Base-by-base conservation (phyloP, 179 eudicot genomes). In the Pouteria campechiana region DNA sequence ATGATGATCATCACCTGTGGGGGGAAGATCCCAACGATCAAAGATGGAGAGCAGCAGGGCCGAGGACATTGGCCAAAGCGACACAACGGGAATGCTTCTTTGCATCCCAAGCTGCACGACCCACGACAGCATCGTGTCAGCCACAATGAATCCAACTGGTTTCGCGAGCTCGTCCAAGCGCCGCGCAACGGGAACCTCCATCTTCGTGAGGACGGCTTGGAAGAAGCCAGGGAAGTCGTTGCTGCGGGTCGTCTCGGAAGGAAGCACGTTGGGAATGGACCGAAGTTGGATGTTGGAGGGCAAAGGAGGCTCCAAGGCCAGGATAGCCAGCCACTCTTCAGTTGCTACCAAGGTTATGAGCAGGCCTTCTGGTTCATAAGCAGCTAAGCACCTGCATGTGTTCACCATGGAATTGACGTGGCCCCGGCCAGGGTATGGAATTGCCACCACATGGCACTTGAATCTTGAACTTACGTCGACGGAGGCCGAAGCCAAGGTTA, bases 401-500 rank as follows among this genome's bases (percentile, higher is more conserved):
- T 67, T 78, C 32, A 84, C 63, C 80, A 74, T 54, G 1, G 92
- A 82, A 62, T 81, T 78, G 6, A 81, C 47, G 70, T 81, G 86
- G 41, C 92, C 83, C 38, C 83, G 43, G 3, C 92, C 83, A 0
- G 81, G 87, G 16, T 64, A 81, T 0, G 95, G 87, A 54, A 84
- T 37, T 12, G 72, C 87, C 50, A 81, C 72, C 40, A 81, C 17
- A 63, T 76, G 90, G 32, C 42, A 17, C 18, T 17, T 28, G 5
- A n/a, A n/a, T n/a, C n/a, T n/a, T n/a, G 24, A n/a, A n/a, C n/a
- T 30, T 33, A 35, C 28, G 34, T 27, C n/a, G 23, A 18, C 22
- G 47, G 18, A 6, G 33, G 0, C 17, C 32, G 25, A 11, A 13
- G 17, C 28, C 7, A 12, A 35, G 5, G 13, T 17, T 14, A 4